Evolutionary conservation across 306 rosid species (phyloP).

Genomic region (Dryas drummondii): DNA sequence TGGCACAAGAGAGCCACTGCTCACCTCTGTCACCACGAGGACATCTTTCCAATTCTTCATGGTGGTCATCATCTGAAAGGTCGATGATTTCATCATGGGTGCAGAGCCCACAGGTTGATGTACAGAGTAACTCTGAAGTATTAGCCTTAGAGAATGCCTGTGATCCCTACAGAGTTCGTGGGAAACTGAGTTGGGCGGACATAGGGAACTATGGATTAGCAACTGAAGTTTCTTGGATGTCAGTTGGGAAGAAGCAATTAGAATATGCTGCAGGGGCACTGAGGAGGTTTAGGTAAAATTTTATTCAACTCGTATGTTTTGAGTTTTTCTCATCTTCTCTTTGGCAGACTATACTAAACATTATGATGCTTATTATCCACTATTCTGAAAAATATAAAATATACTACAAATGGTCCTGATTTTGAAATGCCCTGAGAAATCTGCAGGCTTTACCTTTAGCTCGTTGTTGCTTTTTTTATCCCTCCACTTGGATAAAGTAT

Average conservation of each 20-base stretch:
- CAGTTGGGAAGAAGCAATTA: constrained; percentile 77
- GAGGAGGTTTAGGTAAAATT: constrained; percentile 60
- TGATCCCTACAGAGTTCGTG: constrained; percentile 69
- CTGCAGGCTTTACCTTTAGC: not conserved
- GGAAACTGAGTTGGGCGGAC: constrained; percentile 69
- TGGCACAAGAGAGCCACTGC: constrained; percentile 40
- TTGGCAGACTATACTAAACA: not conserved
- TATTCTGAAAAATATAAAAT: not conserved
- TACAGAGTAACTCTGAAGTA: constrained; percentile 50
- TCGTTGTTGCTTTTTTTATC: not conserved
- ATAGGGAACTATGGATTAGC: constrained; percentile 64
- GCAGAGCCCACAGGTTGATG: constrained; percentile 64
- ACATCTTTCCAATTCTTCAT: constrained; percentile 59
- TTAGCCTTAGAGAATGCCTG: constrained; percentile 52
- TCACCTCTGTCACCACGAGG: constrained; percentile 56
- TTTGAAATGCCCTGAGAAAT: not conserved
- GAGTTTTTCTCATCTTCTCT: not conserved
- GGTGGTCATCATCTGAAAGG: constrained; percentile 78
- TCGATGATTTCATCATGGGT: constrained; percentile 54
- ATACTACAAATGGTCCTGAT: not conserved
- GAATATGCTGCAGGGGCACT: constrained; percentile 79
- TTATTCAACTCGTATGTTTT: not conserved
- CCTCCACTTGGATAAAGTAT: not conserved
- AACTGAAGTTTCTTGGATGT: constrained; percentile 84
- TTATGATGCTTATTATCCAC: not conserved